Evolutionary conservation across 768 basidiomycete genomes (phyloP).

Genomic region (Trametes cinnabarina): DNA sequence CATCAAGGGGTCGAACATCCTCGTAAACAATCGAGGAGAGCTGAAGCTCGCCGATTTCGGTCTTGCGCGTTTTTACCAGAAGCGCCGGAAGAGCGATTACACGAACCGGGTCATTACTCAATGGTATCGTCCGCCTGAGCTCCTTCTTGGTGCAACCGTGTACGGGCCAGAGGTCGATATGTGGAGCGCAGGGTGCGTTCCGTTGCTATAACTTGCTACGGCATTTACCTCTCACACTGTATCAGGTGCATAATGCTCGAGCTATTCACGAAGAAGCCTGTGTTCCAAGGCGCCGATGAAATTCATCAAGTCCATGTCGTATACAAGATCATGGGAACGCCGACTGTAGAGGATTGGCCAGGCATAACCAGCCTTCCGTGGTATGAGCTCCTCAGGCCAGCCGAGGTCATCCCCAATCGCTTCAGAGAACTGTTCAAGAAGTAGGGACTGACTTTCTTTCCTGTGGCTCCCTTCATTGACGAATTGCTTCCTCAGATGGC

Average conservation of each 20-base stretch:
- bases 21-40: constrained; percentile 87
- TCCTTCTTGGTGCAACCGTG: constrained; percentile 91
- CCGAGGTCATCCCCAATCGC: constrained; percentile 64
- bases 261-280: constrained; percentile 88
- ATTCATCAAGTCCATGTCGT: constrained; percentile 95
- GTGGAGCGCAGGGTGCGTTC: constrained; percentile 94
- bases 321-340: constrained; percentile 89
- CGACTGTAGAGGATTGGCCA: constrained; percentile 79
- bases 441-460: constrained; percentile 41
- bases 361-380: constrained; percentile 83
- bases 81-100: constrained; percentile 86
- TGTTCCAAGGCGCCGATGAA: constrained; percentile 99
- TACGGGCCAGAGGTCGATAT: constrained; percentile 98
- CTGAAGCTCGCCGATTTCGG: constrained; percentile 98
- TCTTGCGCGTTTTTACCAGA: constrained; percentile 93
- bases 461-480: background rate
- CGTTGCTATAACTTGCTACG: background rate
- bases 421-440: constrained; percentile 86
- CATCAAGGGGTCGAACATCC: constrained; percentile 98
- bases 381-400: constrained; percentile 98
- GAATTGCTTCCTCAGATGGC: constrained; percentile 53
- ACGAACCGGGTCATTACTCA: constrained; percentile 99
- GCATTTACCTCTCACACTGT: no score
- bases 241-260: constrained; percentile 97
- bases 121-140: constrained; percentile 97